Percentiles rank a stretch among this genome's conserved stretches.
Conservation (phyloP, 73 alveolate genomes). For the Tetrahymena borealis region DNA sequence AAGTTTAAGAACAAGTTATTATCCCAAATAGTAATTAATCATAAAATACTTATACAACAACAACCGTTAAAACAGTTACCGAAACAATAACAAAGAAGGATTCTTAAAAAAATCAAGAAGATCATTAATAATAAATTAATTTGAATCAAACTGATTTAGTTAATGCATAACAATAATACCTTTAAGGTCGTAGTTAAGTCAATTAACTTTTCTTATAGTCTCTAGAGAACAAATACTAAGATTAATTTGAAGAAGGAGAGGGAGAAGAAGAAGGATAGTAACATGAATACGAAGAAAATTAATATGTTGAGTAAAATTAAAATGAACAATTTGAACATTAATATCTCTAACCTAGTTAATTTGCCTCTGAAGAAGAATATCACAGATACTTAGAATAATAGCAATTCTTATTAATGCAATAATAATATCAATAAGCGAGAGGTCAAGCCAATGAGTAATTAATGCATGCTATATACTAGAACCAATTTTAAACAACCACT, state of each 20-base stretch:
- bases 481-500: neutral
- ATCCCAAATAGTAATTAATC: neutral
- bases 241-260: neutral
- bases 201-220: neutral
- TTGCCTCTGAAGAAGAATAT: neutral
- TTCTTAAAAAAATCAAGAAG: neutral
- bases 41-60: too few relatives aligned
- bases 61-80: too few relatives aligned
- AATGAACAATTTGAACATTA: too few relatives aligned
- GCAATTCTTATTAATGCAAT: neutral
- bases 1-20: neutral
- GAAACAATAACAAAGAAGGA: too few relatives aligned
- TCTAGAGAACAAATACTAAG: neutral
- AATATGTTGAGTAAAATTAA: neutral
- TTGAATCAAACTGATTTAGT: neutral
- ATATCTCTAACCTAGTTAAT: neutral
- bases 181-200: neutral
- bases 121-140: neutral
- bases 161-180: neutral
- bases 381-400: neutral
- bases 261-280: neutral
- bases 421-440: neutral
- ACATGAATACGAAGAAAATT: neutral
- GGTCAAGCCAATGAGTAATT: neutral
- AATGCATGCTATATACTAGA: neutral